These are phyloP conservation scores for Cucumis cinereus DNA, from an alignment of 306 rosid genomes.

Conservation along the genomic window DNA sequence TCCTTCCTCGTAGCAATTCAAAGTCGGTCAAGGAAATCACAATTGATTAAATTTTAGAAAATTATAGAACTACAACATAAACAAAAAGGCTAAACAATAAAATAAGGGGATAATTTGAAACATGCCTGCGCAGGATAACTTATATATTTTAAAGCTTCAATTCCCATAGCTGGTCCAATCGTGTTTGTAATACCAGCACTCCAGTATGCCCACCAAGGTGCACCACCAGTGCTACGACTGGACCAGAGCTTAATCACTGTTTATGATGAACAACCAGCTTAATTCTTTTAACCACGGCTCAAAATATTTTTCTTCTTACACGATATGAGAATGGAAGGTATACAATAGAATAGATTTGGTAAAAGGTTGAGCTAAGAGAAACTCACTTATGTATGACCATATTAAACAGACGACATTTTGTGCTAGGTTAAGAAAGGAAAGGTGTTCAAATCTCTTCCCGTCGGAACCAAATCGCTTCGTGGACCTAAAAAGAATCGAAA, in stretches of 20 bases:
- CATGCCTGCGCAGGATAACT: conserved; percentile 97
- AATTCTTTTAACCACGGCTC: neutral
- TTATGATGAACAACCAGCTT: neutral
- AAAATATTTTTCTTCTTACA: neutral
- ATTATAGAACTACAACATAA: neutral
- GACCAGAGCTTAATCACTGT: conserved; percentile 85
- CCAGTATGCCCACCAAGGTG: conserved; percentile 91
- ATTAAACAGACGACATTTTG: conserved; percentile 85
- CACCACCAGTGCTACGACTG: conserved; percentile 47
- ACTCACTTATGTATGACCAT: conserved; percentile 90
- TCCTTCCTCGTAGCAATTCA: neutral
- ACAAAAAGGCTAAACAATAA: neutral
- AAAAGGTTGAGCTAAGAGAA: neutral
- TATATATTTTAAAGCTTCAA: conserved; percentile 89
- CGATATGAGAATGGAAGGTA: neutral
- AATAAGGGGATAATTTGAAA: neutral
- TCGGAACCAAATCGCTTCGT: conserved; percentile 84
- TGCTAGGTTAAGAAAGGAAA: conserved; percentile 79
- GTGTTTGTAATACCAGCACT: conserved; percentile 96
- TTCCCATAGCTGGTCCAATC: conserved; percentile 99
- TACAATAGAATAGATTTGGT: neutral
- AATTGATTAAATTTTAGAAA: neutral
- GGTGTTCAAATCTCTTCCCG: conserved; percentile 68
- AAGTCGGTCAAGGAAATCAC: neutral
- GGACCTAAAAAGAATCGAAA: conserved; percentile 39